Percentiles rank a stretch among this genome's conserved stretches.
These are phyloP conservation scores for Lentithecium fluviatile DNA, from an alignment of 495 filamentous ascomycete genomes.

Conservation along the genomic window DNA sequence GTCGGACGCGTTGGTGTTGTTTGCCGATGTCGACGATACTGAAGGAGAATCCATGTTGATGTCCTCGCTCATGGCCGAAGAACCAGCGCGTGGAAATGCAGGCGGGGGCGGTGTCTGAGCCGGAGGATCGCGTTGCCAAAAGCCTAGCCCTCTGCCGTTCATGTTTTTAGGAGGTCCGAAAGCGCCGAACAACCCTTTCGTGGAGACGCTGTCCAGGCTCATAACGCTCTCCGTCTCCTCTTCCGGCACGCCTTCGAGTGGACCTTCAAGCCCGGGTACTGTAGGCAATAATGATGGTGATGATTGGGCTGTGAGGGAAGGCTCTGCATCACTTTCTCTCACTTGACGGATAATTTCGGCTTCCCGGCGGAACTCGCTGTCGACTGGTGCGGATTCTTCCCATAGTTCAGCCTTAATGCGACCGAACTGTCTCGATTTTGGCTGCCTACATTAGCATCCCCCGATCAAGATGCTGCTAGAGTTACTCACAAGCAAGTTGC, in stretches of 20 bases:
- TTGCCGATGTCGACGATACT: conserved; percentile 36
- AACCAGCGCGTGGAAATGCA: conserved; percentile 56
- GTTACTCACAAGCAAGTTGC: conserved; percentile 76
- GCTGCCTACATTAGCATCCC: conserved; percentile 49
- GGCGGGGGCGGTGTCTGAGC: conserved; percentile 57
- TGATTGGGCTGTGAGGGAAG: conserved; percentile 53
- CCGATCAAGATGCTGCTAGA: background rate
- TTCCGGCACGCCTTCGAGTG: conserved; percentile 59
- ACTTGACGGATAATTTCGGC: conserved; percentile 94
- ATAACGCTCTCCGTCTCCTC: conserved; percentile 53
- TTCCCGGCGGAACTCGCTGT: conserved; percentile 85
- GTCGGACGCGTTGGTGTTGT: conserved; percentile 34
- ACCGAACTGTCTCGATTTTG: conserved; percentile 93
- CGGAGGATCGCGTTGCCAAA: conserved; percentile 71
- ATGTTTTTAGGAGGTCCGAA: conserved; percentile 71
- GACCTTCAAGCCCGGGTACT: conserved; percentile 38
- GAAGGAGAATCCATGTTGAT: conserved; percentile 70
- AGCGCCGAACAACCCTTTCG: conserved; percentile 35
- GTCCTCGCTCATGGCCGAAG: conserved; percentile 70
- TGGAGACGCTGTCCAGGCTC: conserved; percentile 47
- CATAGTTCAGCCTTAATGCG: conserved; percentile 84
- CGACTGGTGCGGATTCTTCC: conserved; percentile 83
- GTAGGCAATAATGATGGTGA: conserved; percentile 43
- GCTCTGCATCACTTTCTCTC: conserved; percentile 65
- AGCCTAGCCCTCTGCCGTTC: conserved; percentile 69